Conservation (phyloP, 306 rosid species). For the Gastrolobium villosum region DNA sequence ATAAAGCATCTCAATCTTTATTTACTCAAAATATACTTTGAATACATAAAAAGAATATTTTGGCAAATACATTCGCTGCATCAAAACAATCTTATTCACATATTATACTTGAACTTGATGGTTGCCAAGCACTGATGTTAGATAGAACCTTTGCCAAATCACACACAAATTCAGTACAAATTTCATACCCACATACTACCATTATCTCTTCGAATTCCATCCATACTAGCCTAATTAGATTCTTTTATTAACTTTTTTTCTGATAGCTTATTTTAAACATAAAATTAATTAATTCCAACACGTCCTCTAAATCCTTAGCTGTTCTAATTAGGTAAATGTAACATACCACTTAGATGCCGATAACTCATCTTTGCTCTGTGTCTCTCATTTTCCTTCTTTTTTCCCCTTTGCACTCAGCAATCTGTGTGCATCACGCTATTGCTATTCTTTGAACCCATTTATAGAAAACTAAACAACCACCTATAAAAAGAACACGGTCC, state of each 20-base stretch:
- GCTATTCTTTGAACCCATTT: not conserved
- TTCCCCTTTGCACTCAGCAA: not conserved
- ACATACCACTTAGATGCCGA: not conserved
- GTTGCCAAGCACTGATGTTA: slow-evolving; percentile 1
- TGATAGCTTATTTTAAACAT: no score
- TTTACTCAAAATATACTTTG: not conserved
- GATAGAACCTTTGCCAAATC: slow-evolving; percentile 30
- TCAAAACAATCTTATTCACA: slow-evolving; percentile 6
- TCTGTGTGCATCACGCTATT: not conserved
- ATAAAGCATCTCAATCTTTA: not conserved
- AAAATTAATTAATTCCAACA: not conserved
- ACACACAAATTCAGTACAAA: not conserved
- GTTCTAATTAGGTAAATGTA: not conserved
- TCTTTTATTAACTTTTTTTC: no score
- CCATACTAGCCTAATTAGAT: not conserved
- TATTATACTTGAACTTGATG: not conserved
- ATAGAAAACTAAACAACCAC: not conserved
- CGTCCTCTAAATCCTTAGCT: not conserved
- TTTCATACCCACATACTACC: not conserved
- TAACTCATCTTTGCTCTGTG: not conserved
- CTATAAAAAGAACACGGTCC: not conserved
- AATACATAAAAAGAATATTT: not conserved
- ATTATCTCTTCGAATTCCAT: slow-evolving; percentile 12
- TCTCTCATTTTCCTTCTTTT: not conserved
- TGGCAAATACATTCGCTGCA: not conserved